Percentiles rank a stretch among this genome's conserved stretches.
Evolutionary conservation across 495 filamentous ascomycete genomes (phyloP).

Genomic region (Podospora anserina): DNA sequence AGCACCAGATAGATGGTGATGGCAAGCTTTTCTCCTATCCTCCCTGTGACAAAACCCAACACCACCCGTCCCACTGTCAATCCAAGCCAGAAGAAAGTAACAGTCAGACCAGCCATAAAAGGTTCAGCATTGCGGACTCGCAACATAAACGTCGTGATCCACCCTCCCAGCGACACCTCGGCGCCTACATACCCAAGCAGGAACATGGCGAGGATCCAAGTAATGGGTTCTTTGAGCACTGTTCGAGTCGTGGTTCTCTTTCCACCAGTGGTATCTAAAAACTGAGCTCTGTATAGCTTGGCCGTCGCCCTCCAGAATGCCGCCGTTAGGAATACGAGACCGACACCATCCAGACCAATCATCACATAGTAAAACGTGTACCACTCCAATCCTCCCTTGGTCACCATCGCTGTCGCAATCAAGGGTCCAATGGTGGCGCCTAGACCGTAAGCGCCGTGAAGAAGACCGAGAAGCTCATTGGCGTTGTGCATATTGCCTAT

Average conservation of each 20-base stretch:
- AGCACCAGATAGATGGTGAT: slow-evolving; percentile 59
- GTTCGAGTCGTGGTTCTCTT: slow-evolving; percentile 36
- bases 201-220: slow-evolving; percentile 76
- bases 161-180: slow-evolving; percentile 84
- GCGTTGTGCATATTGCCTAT: slow-evolving; percentile 69
- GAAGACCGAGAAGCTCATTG: slow-evolving; percentile 66
- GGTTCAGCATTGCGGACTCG: slow-evolving; percentile 67
- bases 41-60: slow-evolving; percentile 64
- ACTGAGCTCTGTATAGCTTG: slow-evolving; percentile 52
- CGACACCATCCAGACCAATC: slow-evolving; percentile 61
- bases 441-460: slow-evolving; percentile 73
- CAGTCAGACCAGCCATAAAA: slow-evolving; percentile 71
- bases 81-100: slow-evolving; percentile 81
- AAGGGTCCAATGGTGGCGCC: slow-evolving; percentile 74
- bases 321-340: slow-evolving; percentile 43
- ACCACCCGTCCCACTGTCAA: slow-evolving; percentile 72
- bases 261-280: slow-evolving; percentile 27
- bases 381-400: slow-evolving; percentile 57
- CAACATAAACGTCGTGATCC: slow-evolving; percentile 86
- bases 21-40: slow-evolving; percentile 68
- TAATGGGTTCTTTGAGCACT: slow-evolving; percentile 44
- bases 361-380: slow-evolving; percentile 64
- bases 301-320: slow-evolving; percentile 71
- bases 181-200: slow-evolving; percentile 76
- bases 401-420: slow-evolving; percentile 71